These are phyloP conservation scores for Stemphylium vesicarium DNA, from an alignment of 2,329 filamentous ascomycete genomes.

Conservation along the genomic window DNA sequence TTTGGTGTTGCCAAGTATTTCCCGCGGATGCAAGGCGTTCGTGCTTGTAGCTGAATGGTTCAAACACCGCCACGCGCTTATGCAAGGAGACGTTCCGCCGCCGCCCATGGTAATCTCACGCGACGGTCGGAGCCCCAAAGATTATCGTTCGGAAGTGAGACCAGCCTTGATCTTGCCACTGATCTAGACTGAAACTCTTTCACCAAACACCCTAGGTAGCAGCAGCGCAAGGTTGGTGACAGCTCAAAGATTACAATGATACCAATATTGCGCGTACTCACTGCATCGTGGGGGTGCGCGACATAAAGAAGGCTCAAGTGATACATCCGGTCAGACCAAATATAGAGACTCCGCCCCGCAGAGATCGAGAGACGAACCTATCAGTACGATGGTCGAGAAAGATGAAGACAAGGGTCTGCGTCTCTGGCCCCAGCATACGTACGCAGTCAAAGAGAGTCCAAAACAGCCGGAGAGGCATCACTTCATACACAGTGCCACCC, in stretches of 20 bases:
- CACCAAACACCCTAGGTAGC: neutral
- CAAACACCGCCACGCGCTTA: conserved; percentile 12
- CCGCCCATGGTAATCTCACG: neutral
- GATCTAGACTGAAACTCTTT: no score
- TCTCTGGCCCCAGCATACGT: no score
- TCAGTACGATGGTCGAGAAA: neutral
- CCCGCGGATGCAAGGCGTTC: neutral
- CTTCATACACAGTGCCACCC: no score
- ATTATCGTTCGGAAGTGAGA: neutral
- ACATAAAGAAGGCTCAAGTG: neutral
- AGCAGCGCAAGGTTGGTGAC: neutral
- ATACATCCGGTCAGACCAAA: neutral
- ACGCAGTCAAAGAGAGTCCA: no score
- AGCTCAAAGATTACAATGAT: neutral
- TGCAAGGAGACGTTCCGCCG: neutral
- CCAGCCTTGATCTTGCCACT: neutral
- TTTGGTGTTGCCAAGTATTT: no score
- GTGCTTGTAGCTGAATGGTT: neutral
- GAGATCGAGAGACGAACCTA: neutral
- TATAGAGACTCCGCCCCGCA: neutral
- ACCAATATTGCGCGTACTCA: neutral
- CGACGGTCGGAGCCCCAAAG: neutral
- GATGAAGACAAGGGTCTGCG: no score
- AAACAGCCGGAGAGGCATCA: no score
- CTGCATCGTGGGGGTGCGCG: neutral